Conservation (phyloP, 192 early-diverging fungal genomes). For the Rhizophagus sp. region DNA sequence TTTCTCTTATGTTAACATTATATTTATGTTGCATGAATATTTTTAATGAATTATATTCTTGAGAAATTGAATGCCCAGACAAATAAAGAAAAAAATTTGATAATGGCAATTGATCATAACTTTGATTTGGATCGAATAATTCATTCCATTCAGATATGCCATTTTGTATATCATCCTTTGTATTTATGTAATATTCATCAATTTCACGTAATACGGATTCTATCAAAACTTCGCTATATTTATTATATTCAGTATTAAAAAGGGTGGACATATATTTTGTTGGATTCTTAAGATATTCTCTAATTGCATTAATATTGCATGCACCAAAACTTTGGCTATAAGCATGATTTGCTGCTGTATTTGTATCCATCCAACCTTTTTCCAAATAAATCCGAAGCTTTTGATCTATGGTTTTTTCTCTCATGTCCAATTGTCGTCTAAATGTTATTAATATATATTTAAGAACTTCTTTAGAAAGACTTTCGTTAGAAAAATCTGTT, state of each 20-base stretch:
- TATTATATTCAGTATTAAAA: background rate
- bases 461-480: background rate
- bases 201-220: background rate
- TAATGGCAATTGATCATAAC: background rate
- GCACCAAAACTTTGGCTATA: background rate
- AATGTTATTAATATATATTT: background rate
- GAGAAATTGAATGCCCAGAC: background rate
- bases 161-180: background rate
- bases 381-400: background rate
- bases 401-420: background rate
- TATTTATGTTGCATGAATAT: too few relatives aligned
- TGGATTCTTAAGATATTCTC: background rate
- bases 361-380: background rate
- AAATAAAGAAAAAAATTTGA: background rate
- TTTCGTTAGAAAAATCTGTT: background rate
- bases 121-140: background rate
- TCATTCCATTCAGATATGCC: background rate
- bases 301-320: background rate
- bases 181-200: background rate
- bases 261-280: background rate
- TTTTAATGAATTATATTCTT: too few relatives aligned
- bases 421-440: background rate
- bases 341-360: background rate
- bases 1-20: too few relatives aligned
- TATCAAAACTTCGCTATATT: background rate